A percentile compares a stretch with the other conserved stretches of the same genome.
These are phyloP conservation scores for Nothopassalora personata DNA, from an alignment of 2,329 filamentous ascomycete species.

Conservation along the genomic window DNA sequence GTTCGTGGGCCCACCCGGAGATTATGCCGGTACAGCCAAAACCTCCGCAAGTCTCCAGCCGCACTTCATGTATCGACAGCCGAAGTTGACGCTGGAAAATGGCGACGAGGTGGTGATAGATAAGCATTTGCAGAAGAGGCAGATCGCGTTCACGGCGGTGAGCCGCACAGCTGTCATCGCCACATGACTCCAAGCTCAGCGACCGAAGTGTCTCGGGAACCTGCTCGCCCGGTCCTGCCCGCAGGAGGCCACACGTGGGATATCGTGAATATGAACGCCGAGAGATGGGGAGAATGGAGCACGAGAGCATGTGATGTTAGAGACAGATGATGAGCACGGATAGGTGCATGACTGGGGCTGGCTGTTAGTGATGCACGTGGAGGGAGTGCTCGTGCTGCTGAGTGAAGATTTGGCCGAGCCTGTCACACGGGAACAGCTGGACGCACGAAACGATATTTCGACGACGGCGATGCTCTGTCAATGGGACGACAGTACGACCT, in stretches of 20 bases:
- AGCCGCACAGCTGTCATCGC: constrained; percentile 12
- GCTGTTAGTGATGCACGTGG: neutral
- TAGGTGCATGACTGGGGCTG: neutral
- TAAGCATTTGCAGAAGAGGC: neutral
- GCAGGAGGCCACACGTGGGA: constrained; percentile 14
- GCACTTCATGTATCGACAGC: neutral
- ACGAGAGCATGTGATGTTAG: neutral
- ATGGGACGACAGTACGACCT: neutral
- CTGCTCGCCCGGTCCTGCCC: neutral
- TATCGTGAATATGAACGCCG: neutral
- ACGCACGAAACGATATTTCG: neutral
- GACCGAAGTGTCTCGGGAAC: constrained; percentile 15
- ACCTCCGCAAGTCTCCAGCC: neutral
- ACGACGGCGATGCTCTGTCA: neutral
- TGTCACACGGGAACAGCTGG: neutral
- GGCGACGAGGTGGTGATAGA: constrained; percentile 1
- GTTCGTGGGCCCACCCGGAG: neutral
- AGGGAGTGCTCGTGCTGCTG: neutral
- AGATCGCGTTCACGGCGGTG: constrained; percentile 11
- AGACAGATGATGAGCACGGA: neutral
- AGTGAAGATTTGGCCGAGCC: neutral
- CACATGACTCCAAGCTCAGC: constrained; percentile 17
- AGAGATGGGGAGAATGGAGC: neutral
- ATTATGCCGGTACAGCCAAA: neutral
- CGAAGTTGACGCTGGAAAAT: constrained; percentile 4